Evolutionary conservation across 2,329 filamentous ascomycete genomes (phyloP).

Genomic region (Aureobasidium mangrovei): DNA sequence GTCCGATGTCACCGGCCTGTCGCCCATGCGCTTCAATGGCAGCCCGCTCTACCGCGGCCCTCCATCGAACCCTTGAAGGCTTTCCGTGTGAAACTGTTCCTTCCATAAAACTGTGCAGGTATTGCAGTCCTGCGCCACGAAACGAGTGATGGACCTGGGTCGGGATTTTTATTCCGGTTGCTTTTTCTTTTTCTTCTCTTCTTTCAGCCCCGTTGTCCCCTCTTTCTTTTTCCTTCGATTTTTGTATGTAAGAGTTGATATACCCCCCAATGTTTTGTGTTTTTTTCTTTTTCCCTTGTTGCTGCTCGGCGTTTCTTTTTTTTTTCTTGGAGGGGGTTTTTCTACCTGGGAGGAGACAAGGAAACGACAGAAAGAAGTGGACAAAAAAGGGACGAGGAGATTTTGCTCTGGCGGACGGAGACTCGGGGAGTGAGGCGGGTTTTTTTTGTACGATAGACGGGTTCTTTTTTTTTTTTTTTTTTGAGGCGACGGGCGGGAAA

Average conservation of each 20-base stretch:
- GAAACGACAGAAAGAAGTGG: too few species aligned
- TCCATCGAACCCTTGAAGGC: background rate
- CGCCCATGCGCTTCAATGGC: slow-evolving; percentile 10
- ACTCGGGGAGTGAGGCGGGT: too few species aligned
- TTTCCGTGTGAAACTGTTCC: too few species aligned
- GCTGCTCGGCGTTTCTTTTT: background rate
- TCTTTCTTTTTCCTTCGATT: background rate
- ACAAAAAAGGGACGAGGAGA: too few species aligned
- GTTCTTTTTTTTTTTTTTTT: background rate
- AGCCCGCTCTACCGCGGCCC: slow-evolving; percentile 5
- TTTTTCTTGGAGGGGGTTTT: background rate
- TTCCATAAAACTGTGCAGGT: too few species aligned
- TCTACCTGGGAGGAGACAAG: too few species aligned
- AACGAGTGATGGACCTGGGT: too few species aligned
- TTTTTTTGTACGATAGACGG: too few species aligned
- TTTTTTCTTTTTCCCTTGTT: background rate
- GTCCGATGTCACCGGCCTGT: slow-evolving; percentile 10
- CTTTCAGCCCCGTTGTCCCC: background rate
- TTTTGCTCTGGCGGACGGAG: too few species aligned
- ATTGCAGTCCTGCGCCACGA: too few species aligned
- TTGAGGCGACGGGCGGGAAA: background rate
- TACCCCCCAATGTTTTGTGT: slow-evolving; percentile 10
- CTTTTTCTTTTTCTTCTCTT: background rate
- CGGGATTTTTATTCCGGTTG: too few species aligned
- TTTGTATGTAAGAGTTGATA: slow-evolving; percentile 14